Percentiles rank a stretch among this genome's conserved stretches.
Evolutionary conservation across 352 stramenopile genomes (phyloP).

Genomic region (Pythium chondricola): DNA sequence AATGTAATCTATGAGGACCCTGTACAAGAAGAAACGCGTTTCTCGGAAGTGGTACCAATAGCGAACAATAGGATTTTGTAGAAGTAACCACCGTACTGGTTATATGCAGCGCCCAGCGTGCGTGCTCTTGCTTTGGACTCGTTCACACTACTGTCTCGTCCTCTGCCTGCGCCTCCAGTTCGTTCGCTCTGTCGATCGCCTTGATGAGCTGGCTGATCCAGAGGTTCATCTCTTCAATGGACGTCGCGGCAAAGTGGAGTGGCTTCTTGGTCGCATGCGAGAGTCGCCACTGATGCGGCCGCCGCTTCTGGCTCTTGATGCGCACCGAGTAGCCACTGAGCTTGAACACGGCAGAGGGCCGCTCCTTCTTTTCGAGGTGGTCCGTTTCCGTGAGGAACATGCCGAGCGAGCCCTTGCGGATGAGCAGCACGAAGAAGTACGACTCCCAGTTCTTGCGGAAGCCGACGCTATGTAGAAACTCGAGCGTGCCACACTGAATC

Average conservation of each 20-base stretch:
- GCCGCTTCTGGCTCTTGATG: conserved; percentile 57
- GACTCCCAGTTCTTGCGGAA: conserved; percentile 59
- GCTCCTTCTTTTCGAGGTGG: conserved; percentile 34
- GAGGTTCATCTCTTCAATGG: conserved; percentile 63
- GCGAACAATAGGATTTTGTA: conserved; percentile 24
- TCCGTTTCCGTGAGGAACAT: conserved; percentile 53
- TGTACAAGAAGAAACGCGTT: conserved; percentile 17
- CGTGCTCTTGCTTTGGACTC: neutral
- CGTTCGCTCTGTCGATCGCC: conserved; percentile 52
- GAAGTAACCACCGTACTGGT: conserved; percentile 14
- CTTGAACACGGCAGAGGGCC: conserved; percentile 55
- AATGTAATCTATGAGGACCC: conserved; percentile 20
- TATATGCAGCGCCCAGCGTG: no score
- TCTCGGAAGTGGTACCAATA: conserved; percentile 19
- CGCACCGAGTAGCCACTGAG: conserved; percentile 61
- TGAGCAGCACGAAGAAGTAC: conserved; percentile 68
- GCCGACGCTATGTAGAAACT: conserved; percentile 45
- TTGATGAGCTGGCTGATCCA: conserved; percentile 61
- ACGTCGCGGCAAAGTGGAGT: conserved; percentile 45
- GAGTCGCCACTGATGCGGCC: conserved; percentile 57
- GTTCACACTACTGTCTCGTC: neutral
- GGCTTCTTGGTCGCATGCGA: conserved; percentile 51
- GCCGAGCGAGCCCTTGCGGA: conserved; percentile 63
- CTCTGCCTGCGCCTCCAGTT: conserved; percentile 25
- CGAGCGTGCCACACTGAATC: conserved; percentile 41